Base-by-base conservation (phyloP, 176 grass and related monocot species). In the Carex kokanica region DNA sequence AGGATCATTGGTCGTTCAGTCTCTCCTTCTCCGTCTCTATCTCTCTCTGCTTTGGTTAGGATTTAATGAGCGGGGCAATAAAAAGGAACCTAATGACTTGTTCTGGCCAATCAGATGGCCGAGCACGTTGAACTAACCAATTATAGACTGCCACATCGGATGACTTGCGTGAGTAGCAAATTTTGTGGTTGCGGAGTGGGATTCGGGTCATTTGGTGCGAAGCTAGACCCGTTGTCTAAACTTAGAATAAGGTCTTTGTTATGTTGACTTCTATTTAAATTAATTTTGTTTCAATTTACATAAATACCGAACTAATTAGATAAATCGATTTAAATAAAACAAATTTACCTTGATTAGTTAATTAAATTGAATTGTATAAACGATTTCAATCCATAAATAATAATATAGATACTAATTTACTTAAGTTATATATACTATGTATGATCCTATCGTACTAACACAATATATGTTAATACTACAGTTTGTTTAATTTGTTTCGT, bases 31-130 rank as follows among this genome's bases (percentile, higher is more conserved):
- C 87, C 32, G 20, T 85, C 55, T 59, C 58, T 74, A 14, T 77
- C 32, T 82, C 32, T 82, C 61, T 81, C 4, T 59, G 72, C 73
- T 43, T 80, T 82, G 80, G 72, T 45, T 57, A 6, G 32, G 79
- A 61, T 65, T 78, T 78, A 70, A 41, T 57, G 87, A 57, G 58
- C 71, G 53, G 31, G 1, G 63, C 9, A 41, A 82, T 83, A 66
- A 83, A 74, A 87, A 62, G 89, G 38, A 54, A 47, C 56, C 56
- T 43, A 31, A 27, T 88, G 89, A 64, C 86, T 83, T 77, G 89
- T 21, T 85, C 74, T 29, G 60, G 34, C 89, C 83, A 88, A 91
- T 88, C 53, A 59, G 17, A 88, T 36, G 25, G 16, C 32, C 17
- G 18, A 4, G 51, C 68, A 88, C 78, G 86, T 63, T 8, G 18